A percentile compares a stretch with the other conserved stretches of the same genome.
Conservation (phyloP, 176 grass and related monocot genomes). For the Rhynchospora tenuis region DNA sequence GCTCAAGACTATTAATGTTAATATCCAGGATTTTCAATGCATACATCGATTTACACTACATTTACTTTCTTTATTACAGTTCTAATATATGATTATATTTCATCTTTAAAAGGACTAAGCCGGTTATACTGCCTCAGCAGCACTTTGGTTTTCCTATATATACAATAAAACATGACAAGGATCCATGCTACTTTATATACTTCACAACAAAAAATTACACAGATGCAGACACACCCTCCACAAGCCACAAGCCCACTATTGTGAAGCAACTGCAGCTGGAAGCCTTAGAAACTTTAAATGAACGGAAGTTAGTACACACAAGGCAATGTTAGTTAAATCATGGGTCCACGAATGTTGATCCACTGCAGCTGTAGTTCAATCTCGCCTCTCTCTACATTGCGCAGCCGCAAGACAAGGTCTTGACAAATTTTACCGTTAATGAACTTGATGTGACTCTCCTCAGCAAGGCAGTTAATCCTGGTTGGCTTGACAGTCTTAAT, state of each 20-base stretch:
- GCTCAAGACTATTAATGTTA: neutral
- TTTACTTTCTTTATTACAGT: neutral
- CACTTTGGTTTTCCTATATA: neutral
- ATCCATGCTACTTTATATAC: neutral
- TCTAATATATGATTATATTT: slow-evolving; percentile 1
- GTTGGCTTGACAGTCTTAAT: slow-evolving; percentile 56
- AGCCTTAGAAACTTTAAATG: neutral
- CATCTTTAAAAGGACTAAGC: neutral
- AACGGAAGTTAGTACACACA: neutral
- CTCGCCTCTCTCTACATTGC: slow-evolving; percentile 53
- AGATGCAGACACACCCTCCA: neutral
- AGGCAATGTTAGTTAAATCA: neutral
- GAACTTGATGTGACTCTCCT: slow-evolving; percentile 59
- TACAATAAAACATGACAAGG: too few relatives aligned
- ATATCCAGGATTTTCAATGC: neutral
- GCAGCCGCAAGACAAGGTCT: slow-evolving; percentile 64
- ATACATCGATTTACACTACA: neutral
- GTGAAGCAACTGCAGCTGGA: neutral
- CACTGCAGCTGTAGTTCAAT: slow-evolving; percentile 74
- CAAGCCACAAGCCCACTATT: neutral
- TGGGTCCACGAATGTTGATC: slow-evolving; percentile 47
- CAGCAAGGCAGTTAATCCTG: slow-evolving; percentile 49
- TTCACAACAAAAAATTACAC: neutral
- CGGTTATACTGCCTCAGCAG: neutral
- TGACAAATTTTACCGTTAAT: slow-evolving; percentile 59